Evolutionary conservation across 1,284 basidiomycete species (phyloP).

Genomic region (Ustilago lituana): DNA sequence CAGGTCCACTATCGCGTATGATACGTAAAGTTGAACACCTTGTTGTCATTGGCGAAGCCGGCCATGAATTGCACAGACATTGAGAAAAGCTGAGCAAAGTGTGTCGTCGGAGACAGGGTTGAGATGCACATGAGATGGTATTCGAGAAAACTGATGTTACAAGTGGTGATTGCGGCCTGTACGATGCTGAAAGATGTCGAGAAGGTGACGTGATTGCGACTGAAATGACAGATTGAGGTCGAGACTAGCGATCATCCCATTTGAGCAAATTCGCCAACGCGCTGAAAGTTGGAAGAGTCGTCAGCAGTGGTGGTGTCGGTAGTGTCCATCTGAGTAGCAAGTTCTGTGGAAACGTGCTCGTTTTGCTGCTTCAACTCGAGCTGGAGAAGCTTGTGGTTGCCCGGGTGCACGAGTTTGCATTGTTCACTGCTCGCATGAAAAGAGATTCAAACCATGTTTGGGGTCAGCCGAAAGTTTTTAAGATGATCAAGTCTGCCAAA

Average conservation of each 20-base stretch:
- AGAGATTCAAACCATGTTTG: not conserved
- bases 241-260: constrained; percentile 8
- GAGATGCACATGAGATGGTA: constrained; percentile 11
- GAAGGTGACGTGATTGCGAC: no score
- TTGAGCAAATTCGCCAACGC: constrained; percentile 26
- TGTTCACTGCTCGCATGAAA: constrained; percentile 21
- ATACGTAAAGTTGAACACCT: no score
- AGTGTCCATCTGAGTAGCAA: constrained; percentile 26
- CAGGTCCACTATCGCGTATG: no score
- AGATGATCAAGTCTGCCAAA: no score
- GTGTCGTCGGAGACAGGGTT: not conserved
- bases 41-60: no score
- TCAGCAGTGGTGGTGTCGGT: not conserved
- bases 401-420: constrained; percentile 50
- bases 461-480: not conserved
- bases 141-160: constrained; percentile 19
- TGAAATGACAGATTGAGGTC: no score
- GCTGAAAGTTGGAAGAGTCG: constrained; percentile 9
- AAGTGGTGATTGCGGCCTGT: constrained; percentile 5
- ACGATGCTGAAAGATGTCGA: constrained; percentile 2
- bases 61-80: no score
- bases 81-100: no score
- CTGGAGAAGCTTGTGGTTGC: constrained; percentile 54
- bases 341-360: not conserved
- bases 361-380: constrained; percentile 27